These are phyloP conservation scores for Noccaea bulbosa DNA, from an alignment of 345 rosid genomes.

Conservation along the genomic window DNA sequence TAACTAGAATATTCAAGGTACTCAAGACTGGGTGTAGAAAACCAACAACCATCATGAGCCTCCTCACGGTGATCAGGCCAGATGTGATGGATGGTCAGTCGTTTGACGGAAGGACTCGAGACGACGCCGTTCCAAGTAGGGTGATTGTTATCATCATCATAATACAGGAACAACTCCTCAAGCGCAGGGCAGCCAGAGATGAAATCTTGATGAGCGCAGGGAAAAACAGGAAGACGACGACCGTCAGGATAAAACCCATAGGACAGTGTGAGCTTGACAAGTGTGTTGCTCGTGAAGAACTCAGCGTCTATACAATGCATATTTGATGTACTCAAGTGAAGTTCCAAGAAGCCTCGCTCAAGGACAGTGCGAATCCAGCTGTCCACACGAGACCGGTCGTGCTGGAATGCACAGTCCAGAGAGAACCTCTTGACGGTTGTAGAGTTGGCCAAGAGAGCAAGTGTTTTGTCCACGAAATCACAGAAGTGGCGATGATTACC, in stretches of 20 bases:
- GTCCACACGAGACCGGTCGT: background rate
- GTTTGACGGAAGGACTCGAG: too few relatives aligned
- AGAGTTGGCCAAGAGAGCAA: background rate
- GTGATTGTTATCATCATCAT: too few relatives aligned
- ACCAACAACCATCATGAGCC: too few relatives aligned
- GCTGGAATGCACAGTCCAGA: background rate
- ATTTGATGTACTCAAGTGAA: background rate
- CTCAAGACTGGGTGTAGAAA: too few relatives aligned
- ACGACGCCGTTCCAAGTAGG: too few relatives aligned
- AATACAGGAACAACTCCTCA: too few relatives aligned
- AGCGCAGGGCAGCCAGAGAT: background rate
- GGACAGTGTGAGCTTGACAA: background rate
- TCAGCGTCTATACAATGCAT: background rate
- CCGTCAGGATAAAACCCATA: background rate
- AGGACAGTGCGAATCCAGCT: background rate
- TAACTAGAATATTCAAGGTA: too few relatives aligned
- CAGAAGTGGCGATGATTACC: background rate
- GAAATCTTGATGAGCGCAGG: background rate
- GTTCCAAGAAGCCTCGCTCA: background rate
- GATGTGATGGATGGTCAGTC: too few relatives aligned
- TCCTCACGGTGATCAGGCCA: too few relatives aligned
- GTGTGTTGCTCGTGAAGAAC: background rate
- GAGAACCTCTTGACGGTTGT: background rate
- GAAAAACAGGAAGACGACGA: slow-evolving; percentile 1
- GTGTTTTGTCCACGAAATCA: background rate